Percentiles rank a stretch among this genome's conserved stretches.
phyloP scores from a whole-genome alignment of 805 yeast genomes.

The Hanseniaspora meyeri region DNA sequence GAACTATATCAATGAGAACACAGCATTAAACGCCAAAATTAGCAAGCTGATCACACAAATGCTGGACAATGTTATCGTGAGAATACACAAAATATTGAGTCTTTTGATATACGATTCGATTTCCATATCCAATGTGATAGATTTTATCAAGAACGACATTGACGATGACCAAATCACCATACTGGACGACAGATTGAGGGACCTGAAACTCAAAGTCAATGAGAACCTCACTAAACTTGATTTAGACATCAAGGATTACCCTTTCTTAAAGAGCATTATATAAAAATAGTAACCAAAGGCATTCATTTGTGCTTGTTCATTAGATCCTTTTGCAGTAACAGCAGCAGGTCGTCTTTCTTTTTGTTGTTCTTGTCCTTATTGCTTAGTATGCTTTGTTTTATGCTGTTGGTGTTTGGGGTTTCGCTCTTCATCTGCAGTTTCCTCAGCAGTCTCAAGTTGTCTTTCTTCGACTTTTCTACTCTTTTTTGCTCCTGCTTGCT shows the following conservation, averaged over 20 bases:
- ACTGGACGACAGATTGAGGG: neutral
- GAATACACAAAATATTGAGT: constrained; percentile 1
- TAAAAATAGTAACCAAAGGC: neutral
- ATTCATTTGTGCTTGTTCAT: neutral
- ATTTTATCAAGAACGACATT: neutral
- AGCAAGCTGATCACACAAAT: neutral
- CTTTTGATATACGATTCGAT: neutral
- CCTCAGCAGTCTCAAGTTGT: neutral
- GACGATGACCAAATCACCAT: neutral
- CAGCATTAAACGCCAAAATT: neutral
- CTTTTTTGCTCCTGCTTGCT: neutral
- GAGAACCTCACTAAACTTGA: neutral
- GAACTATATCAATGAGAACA: neutral
- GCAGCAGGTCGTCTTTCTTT: neutral
- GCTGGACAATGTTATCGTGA: neutral
- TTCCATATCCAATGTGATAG: neutral
- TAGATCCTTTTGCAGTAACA: neutral
- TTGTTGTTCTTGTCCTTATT: neutral
- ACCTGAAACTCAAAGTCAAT: neutral
- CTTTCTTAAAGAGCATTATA: neutral
- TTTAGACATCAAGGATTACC: neutral
- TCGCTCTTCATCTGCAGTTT: neutral
- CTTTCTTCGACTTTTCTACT: neutral
- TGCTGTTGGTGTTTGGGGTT: neutral
- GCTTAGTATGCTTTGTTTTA: neutral